Conservation (phyloP, 495 filamentous ascomycete genomes). For the Tuber borchii region DNA sequence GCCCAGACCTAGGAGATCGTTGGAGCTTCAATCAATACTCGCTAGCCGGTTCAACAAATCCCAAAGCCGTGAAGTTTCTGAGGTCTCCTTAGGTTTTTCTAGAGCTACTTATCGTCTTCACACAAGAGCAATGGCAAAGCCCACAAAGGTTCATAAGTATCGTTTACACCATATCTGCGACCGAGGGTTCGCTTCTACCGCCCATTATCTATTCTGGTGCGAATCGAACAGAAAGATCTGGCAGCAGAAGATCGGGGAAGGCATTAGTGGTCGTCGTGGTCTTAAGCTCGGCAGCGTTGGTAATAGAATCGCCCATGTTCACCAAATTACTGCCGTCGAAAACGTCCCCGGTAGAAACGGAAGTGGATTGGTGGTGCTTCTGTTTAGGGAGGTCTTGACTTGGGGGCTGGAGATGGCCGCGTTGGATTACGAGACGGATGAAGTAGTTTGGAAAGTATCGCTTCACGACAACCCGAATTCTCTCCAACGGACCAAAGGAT, state of each 20-base stretch:
- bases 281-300: conserved; percentile 35
- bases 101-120: conserved; percentile 37
- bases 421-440: conserved; percentile 38
- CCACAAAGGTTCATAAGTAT: conserved; percentile 38
- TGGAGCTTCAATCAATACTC: conserved; percentile 29
- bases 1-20: conserved; percentile 3
- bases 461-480: conserved; percentile 34
- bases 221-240: conserved; percentile 38
- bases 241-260: conserved; percentile 39
- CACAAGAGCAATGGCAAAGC: conserved; percentile 35
- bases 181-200: conserved; percentile 33
- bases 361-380: conserved; percentile 32
- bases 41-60: conserved; percentile 7
- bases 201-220: conserved; percentile 36
- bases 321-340: conserved; percentile 36
- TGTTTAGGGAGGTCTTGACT: conserved; percentile 33
- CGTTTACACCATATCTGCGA: conserved; percentile 36
- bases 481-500: conserved; percentile 33
- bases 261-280: conserved; percentile 34
- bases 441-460: conserved; percentile 37
- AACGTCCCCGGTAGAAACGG: conserved; percentile 35
- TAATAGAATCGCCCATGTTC: conserved; percentile 34
- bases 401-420: conserved; percentile 36
- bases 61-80: conserved; percentile 14
- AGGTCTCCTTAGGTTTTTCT: conserved; percentile 24